These are phyloP conservation scores for Suillus spraguei DNA, from an alignment of 768 basidiomycete species.

Conservation along the genomic window DNA sequence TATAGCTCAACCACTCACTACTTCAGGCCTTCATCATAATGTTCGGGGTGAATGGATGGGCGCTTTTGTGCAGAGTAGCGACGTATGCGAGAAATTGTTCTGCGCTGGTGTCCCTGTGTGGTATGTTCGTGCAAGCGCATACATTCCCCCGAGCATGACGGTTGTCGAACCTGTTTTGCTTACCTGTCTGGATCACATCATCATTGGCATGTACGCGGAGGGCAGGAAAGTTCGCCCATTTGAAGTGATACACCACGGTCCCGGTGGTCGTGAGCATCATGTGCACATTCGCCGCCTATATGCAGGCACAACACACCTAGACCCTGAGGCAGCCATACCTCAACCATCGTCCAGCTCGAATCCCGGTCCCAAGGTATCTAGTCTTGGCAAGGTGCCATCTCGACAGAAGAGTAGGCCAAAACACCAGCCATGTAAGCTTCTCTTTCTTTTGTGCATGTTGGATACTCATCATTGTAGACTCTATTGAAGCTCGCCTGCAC, in stretches of 20 bases:
- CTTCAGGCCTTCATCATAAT: not conserved
- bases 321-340: not conserved
- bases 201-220: not conserved
- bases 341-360: constrained; percentile 4
- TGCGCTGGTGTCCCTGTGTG: constrained; percentile 1
- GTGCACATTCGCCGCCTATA: not conserved
- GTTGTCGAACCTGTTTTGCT: not conserved
- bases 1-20: constrained; percentile 1
- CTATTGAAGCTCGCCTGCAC: not conserved
- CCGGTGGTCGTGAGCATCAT: constrained; percentile 1
- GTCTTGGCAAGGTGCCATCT: constrained; percentile 7
- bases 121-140: not conserved
- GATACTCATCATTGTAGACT: not conserved
- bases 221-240: constrained; percentile 2
- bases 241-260: not conserved
- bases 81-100: not conserved
- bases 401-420: not conserved
- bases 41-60: constrained; percentile 8
- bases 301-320: not conserved
- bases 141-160: constrained; percentile 4
- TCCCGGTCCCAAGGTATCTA: not conserved
- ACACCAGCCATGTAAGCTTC: not conserved
- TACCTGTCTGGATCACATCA: not conserved
- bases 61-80: not conserved
- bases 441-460: not conserved